Percentiles rank a stretch among this genome's conserved stretches.
Evolutionary conservation across 2,329 filamentous ascomycete species (phyloP).

Genomic region (Diaporthe longicolla): DNA sequence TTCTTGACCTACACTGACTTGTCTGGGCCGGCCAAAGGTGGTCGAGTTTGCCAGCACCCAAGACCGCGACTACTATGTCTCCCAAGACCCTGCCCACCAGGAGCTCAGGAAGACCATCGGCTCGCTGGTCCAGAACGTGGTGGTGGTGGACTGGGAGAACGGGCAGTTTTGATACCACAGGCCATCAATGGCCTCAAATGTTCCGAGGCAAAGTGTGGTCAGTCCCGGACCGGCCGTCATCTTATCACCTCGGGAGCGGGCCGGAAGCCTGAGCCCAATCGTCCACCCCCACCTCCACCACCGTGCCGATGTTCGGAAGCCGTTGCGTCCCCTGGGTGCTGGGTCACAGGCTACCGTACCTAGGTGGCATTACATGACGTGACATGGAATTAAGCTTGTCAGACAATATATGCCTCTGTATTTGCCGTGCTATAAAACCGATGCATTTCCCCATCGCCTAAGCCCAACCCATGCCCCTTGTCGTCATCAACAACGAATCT

Average conservation of each 20-base stretch:
- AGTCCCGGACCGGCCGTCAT: conserved; percentile 24
- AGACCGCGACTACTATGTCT: conserved; percentile 77
- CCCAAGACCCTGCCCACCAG: conserved; percentile 73
- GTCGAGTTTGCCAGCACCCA: conserved; percentile 73
- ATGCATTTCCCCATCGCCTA: background rate
- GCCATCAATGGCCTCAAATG: too few relatives aligned
- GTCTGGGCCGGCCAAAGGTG: conserved; percentile 53
- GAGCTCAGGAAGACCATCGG: conserved; percentile 67
- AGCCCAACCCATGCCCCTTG: background rate
- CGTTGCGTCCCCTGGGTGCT: background rate
- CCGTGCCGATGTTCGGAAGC: conserved; percentile 34
- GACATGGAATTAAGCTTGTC: conserved; percentile 17
- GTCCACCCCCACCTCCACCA: conserved; percentile 6
- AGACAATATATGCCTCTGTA: conserved; percentile 7
- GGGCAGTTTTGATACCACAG: conserved; percentile 47
- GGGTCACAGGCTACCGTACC: background rate
- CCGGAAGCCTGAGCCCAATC: conserved; percentile 11
- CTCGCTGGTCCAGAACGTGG: conserved; percentile 63
- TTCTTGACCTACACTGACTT: background rate
- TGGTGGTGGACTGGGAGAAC: conserved; percentile 71
- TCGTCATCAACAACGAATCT: background rate
- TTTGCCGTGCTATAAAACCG: background rate
- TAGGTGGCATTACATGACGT: background rate
- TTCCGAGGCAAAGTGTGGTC: too few relatives aligned
- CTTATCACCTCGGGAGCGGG: conserved; percentile 17